These are phyloP conservation scores for Lipomyces chichibuensis DNA, from an alignment of 805 yeast species.

Conservation along the genomic window DNA sequence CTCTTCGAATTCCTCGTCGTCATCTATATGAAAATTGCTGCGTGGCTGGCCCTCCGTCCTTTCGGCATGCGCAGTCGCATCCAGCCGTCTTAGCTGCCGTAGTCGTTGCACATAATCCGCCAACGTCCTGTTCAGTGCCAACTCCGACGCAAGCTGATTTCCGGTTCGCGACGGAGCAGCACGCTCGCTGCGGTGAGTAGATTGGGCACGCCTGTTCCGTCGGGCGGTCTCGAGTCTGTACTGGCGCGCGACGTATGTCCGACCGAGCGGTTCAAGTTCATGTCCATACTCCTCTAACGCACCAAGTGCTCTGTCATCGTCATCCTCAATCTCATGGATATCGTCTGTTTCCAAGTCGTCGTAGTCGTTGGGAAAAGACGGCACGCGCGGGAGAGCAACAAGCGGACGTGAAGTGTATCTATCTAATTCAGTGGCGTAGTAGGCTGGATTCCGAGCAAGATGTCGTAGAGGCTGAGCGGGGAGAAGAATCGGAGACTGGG, in stretches of 20 bases:
- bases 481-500: neutral
- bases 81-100: slow-evolving; percentile 40
- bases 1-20: slow-evolving; percentile 9
- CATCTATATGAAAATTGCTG: neutral
- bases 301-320: neutral
- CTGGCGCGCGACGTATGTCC: slow-evolving; percentile 29
- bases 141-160: slow-evolving; percentile 14
- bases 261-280: slow-evolving; percentile 31
- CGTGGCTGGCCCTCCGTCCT: slow-evolving; percentile 29
- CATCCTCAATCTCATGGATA: neutral
- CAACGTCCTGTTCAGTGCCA: slow-evolving; percentile 23
- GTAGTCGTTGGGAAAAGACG: slow-evolving; percentile 2
- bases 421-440: slow-evolving; percentile 2
- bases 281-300: slow-evolving; percentile 9
- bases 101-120: slow-evolving; percentile 28
- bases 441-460: neutral
- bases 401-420: slow-evolving; percentile 7
- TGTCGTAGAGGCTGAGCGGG: slow-evolving; percentile 4
- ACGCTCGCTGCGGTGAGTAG: neutral
- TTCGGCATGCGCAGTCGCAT: slow-evolving; percentile 38
- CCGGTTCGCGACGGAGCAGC: neutral
- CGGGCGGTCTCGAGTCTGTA: slow-evolving; percentile 17
- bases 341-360: neutral
- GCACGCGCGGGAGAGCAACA: slow-evolving; percentile 3
- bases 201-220: neutral